Percentiles rank a stretch among this genome's conserved stretches.
phyloP scores from a whole-genome alignment of 106 monocot genomes.

The Dioscorea dumetorum region DNA sequence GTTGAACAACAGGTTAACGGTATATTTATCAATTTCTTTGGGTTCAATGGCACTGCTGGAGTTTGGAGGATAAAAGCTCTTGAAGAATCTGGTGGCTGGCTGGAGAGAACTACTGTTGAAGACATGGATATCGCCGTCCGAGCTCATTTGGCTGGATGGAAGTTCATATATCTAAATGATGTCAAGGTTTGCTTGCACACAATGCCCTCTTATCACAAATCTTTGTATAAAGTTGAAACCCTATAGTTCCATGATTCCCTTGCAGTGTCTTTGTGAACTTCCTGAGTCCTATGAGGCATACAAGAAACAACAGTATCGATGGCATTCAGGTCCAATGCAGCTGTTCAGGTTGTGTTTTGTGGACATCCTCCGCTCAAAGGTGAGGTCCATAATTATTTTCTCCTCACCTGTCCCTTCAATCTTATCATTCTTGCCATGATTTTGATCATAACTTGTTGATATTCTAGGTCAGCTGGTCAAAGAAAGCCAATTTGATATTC shows the following conservation, averaged over 20 bases:
- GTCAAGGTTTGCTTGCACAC: slow-evolving; percentile 40
- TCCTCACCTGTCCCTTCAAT: neutral
- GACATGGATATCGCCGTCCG: slow-evolving; percentile 83
- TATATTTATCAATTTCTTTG: slow-evolving; percentile 68
- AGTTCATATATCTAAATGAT: slow-evolving; percentile 71
- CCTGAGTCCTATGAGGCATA: slow-evolving; percentile 78
- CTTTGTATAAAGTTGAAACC: neutral
- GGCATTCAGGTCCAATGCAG: slow-evolving; percentile 90
- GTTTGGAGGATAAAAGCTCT: slow-evolving; percentile 67
- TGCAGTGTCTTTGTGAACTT: slow-evolving; percentile 72
- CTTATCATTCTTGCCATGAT: neutral
- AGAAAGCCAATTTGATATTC: slow-evolving; percentile 66
- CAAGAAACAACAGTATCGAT: slow-evolving; percentile 74
- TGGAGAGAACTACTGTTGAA: slow-evolving; percentile 74
- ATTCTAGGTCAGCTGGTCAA: slow-evolving; percentile 45
- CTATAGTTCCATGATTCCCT: neutral
- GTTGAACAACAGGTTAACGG: slow-evolving; percentile 83
- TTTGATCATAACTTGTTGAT: neutral
- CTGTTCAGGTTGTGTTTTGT: slow-evolving; percentile 57
- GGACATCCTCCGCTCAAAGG: slow-evolving; percentile 70
- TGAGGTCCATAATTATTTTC: neutral
- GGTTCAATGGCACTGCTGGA: slow-evolving; percentile 68
- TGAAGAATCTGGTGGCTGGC: slow-evolving; percentile 72
- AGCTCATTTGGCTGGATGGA: slow-evolving; percentile 74
- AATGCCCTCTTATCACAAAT: neutral